Evolutionary conservation across 371 early-diverging fungal genomes (phyloP).

Genomic region (Mortierella sp.): DNA sequence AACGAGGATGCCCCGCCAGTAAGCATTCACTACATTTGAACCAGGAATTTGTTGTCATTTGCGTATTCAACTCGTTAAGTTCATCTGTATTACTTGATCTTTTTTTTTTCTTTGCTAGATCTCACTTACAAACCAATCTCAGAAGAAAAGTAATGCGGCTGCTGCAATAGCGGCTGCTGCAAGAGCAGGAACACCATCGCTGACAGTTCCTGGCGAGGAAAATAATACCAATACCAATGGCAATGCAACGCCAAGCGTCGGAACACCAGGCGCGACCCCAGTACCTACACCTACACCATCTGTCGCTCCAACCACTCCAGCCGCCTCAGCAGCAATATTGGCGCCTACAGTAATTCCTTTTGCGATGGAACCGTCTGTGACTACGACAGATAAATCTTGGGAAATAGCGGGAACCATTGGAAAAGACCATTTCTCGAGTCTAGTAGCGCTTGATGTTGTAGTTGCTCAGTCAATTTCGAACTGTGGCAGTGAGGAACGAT

Average conservation of each 20-base stretch:
- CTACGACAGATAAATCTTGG: conserved; percentile 42
- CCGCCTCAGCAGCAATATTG: conserved; percentile 10
- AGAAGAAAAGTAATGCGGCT: conserved; percentile 43
- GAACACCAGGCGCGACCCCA: conserved; percentile 46
- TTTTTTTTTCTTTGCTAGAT: conserved; percentile 13
- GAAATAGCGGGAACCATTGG: conserved; percentile 51
- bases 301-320: conserved; percentile 6
- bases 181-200: conserved; percentile 34
- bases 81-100: background rate
- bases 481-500: conserved; percentile 77
- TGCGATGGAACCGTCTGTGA: conserved; percentile 51
- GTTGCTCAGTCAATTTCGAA: conserved; percentile 83
- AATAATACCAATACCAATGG: conserved; percentile 15
- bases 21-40: background rate
- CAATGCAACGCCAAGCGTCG: conserved; percentile 17
- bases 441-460: conserved; percentile 78
- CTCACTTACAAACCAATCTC: conserved; percentile 30
- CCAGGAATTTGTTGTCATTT: too few relatives aligned
- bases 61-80: too few relatives aligned
- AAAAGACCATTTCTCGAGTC: conserved; percentile 43
- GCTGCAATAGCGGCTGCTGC: conserved; percentile 42
- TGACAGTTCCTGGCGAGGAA: conserved; percentile 29
- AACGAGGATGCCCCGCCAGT: conserved; percentile 55
- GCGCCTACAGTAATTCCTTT: conserved; percentile 24
- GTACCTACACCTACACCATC: conserved; percentile 34